Base-by-base conservation (phyloP, 1,284 basidiomycete genomes). In the Apiotrichum domesticum region DNA sequence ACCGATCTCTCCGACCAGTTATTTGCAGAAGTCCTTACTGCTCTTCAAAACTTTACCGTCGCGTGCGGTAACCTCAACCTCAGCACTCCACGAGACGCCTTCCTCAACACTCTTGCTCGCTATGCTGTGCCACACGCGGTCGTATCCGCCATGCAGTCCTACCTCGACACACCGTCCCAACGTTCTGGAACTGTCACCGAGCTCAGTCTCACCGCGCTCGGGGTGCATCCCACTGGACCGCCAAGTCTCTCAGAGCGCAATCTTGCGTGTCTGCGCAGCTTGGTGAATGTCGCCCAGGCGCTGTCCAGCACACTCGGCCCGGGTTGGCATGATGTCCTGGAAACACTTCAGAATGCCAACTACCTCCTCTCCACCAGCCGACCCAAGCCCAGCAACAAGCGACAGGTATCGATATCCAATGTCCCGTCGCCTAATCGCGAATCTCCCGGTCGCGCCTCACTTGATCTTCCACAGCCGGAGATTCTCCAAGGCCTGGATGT, bases 271-370 rank as follows among this genome's bases (percentile, higher is more conserved):
- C 76, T 98, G 54, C 89, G 89, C 62, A 87, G 90, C 1, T 79
- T 94, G 48, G 80, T 96, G 9, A 81, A 84, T 0, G 87, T 88
- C 57, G 85, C 88, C 0, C 79, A 90, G 51, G 88, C 88, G 67
- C 82, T 98, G 3, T 88, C 89, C 0, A 88, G 88, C 0, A 88
- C 85, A 53, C 81, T 98, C 0, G 91, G 86, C 9, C 81, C 84
- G 41, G 90, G 87, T 61, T 98, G 95, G 95, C 92, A 90, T 70
- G 83, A 87, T 46, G 83, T 98, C 6, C 81, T 98, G 47, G 92
- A 96, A 69, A 85, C 87, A 1, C 76, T 96, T 40, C 92, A 96
- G 75, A 95, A 93, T 65, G 91, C 92, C 6, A 91, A 94, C 64
- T 92, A 90, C 67, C 88, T 96, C 14, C 79, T 96, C 34, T 83